Percentiles rank a stretch among this genome's conserved stretches.
phyloP scores from a whole-genome alignment of 305 asterid species.

The Fraxinus dipetala region DNA sequence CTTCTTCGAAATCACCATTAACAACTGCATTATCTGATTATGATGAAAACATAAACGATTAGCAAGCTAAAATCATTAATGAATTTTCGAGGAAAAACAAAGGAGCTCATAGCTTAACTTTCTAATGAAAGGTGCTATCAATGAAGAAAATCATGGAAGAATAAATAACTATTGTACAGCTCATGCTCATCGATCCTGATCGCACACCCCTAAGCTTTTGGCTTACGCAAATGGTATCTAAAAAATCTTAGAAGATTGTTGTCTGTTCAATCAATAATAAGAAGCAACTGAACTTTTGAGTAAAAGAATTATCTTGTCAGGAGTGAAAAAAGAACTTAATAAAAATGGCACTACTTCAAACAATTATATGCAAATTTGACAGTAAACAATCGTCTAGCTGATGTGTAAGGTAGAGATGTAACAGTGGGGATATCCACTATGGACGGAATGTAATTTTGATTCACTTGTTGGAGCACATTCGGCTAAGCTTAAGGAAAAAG shows the following conservation, averaged over 20 bases:
- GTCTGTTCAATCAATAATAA: background rate
- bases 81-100: background rate
- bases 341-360: background rate
- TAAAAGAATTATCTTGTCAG: background rate
- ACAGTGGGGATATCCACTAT: background rate
- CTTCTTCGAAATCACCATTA: conserved; percentile 94
- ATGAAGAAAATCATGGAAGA: background rate
- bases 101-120: background rate
- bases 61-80: conserved; percentile 1
- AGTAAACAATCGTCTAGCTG: background rate
- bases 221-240: background rate
- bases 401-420: background rate
- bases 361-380: background rate
- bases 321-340: background rate
- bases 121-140: background rate
- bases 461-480: background rate
- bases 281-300: background rate
- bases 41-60: background rate
- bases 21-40: conserved; percentile 68
- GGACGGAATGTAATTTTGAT: background rate
- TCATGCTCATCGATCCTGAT: background rate
- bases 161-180: background rate
- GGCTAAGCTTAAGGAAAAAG: background rate
- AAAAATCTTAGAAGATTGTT: background rate
- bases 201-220: background rate